A percentile compares a stretch with the other conserved stretches of the same genome.
Evolutionary conservation across 768 basidiomycete species (phyloP).

Genomic region (Multifurca ochricompacta): DNA sequence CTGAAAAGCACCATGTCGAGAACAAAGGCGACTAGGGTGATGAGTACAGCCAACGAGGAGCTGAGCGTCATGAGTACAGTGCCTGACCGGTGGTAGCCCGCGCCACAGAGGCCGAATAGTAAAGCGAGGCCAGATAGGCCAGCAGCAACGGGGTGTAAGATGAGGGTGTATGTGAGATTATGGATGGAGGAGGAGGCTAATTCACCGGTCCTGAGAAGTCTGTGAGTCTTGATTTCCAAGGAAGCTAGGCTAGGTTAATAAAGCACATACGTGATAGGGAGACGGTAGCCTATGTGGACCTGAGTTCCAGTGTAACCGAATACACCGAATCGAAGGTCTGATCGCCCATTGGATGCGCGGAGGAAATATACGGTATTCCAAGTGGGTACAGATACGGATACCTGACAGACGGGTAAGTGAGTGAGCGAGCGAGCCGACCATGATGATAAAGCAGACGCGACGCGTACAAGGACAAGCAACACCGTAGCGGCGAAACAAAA

Average conservation of each 20-base stretch:
- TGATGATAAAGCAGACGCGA: constrained; percentile 1
- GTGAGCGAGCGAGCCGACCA: background rate
- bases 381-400: constrained; percentile 64
- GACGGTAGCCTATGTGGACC: constrained; percentile 51
- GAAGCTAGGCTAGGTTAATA: background rate
- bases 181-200: constrained; percentile 49
- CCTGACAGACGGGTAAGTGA: constrained; percentile 31
- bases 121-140: constrained; percentile 58
- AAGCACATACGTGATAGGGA: constrained; percentile 40
- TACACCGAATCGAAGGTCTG: constrained; percentile 54
- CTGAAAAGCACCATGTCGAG: constrained; percentile 79
- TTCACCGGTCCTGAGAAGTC: constrained; percentile 31
- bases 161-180: constrained; percentile 64
- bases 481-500: constrained; percentile 65
- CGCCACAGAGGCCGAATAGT: constrained; percentile 62
- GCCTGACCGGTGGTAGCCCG: constrained; percentile 54
- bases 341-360: constrained; percentile 35
- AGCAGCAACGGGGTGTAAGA: constrained; percentile 77
- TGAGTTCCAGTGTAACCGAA: constrained; percentile 64
- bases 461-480: constrained; percentile 59
- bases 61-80: constrained; percentile 73
- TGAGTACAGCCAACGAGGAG: constrained; percentile 56
- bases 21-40: constrained; percentile 61
- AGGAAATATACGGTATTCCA: constrained; percentile 70
- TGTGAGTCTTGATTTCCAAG: background rate